Base-by-base conservation (phyloP, 2,329 filamentous ascomycete species). In the Calonectria leucothoes region DNA sequence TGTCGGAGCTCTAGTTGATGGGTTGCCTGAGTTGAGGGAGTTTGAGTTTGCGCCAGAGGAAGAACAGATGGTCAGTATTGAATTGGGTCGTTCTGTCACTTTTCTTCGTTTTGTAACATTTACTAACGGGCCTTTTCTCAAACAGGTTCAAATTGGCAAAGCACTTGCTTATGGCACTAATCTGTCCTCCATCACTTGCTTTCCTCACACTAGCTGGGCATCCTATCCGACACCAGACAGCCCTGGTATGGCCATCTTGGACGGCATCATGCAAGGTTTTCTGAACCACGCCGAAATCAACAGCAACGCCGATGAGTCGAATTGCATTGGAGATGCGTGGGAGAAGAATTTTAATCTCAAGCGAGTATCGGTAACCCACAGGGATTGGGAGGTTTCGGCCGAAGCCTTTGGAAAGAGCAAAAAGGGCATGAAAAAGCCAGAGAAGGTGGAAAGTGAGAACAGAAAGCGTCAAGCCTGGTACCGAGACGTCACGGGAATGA, bases 311-410 rank as follows among this genome's bases (percentile, higher is more conserved):
- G 29, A 5, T 17, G 29, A 17, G 12, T 7, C 12, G 11, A 17
- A 29, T 52, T 2, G 8, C 15, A 29, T 12, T 10, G 4, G 7
- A 2, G 25, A 29, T n/a, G 23, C 51, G 6, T 79, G 77, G 77
- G 77, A 78, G 42, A 55, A 78, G 2, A 48, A 74, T 11, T 79
- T 29, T 14, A 74, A 65, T 6, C 63, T 77, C n/a, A 51, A 29
- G 0, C 64, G 6, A 2, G 51, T 79, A 2, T 55, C 20, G 12
- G 20, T 72, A 2, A 25, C 6, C 25, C 8, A 23, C 6, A 10
- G 15, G 3, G 5, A 27, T 15, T 79, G 66, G 71, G 66, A 77
- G 11, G 5, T 78, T 15, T 76, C 71, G 2, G 71, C 72, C 1
- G 61, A 68, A 5, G 39, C 76, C 3, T 37, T 75, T 6, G 69